Conservation (phyloP, 1,284 basidiomycete genomes). For the Apiotrichum gracile region DNA sequence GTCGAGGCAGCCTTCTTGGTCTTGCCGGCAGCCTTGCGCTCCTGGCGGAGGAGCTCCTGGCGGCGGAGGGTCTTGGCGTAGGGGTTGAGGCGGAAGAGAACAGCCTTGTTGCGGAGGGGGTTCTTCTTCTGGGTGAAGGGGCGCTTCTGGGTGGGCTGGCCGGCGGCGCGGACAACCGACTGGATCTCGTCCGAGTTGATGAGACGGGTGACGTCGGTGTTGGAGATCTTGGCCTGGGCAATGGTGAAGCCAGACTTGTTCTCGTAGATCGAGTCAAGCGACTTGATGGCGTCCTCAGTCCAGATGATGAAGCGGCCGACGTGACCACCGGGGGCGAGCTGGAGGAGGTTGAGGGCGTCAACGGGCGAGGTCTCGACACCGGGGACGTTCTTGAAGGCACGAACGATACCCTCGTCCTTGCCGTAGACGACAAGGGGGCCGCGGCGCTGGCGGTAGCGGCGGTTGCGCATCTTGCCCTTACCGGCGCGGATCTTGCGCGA, state of each 20-base stretch:
- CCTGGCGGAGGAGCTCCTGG: constrained; percentile 61
- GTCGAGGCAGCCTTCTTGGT: constrained; percentile 45
- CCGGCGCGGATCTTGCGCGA: constrained; percentile 95
- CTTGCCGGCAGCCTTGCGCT: constrained; percentile 43
- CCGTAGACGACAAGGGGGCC: constrained; percentile 97
- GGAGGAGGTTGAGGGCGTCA: constrained; percentile 90
- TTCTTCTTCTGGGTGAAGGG: constrained; percentile 99
- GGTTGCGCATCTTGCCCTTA: constrained; percentile 96
- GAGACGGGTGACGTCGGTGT: constrained; percentile 93
- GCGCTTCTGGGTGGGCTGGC: constrained; percentile 52
- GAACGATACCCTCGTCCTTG: constrained; percentile 95
- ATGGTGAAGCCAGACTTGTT: constrained; percentile 94
- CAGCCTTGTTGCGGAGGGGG: constrained; percentile 89
- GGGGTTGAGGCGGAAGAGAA: constrained; percentile 98
- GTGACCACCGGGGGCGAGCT: constrained; percentile 98
- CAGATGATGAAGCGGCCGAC: constrained; percentile 99
- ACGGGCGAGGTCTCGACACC: constrained; percentile 98
- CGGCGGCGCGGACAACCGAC: constrained; percentile 77
- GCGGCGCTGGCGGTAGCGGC: constrained; percentile 93
- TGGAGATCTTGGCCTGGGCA: constrained; percentile 90
- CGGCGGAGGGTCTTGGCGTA: constrained; percentile 92
- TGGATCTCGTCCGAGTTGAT: constrained; percentile 99
- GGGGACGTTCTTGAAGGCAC: constrained; percentile 97
- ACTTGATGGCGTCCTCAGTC: constrained; percentile 90
- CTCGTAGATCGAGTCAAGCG: constrained; percentile 90